Evolutionary conservation across 2,329 filamentous ascomycete species (phyloP), one percentile per base, ranked within the genome.

Genomic region (Phialemonium atrogriseum): DNA sequence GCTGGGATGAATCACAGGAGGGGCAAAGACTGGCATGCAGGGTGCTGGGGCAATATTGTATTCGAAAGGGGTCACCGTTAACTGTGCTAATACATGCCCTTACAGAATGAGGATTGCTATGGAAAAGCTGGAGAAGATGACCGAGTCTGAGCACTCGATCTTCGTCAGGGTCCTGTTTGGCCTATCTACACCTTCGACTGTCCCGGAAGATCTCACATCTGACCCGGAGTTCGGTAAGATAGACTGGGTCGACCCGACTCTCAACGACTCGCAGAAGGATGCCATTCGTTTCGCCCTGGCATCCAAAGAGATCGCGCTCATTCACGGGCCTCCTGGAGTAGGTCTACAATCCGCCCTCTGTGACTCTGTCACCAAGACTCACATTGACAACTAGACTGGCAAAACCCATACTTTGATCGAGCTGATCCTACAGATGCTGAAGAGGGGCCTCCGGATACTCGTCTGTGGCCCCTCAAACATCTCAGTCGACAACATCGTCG

Each of bases 391-490:
- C 15, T n/a, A 79, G 66, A 98, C 91, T 0, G 91, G 91, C 29
- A 98, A 98, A 57, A 98, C 91, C 0, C 89, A 96, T 52, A 96
- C 91, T 0, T 62, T 98, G 23, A 89, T 98, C 37, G 91, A 98
- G 56, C 68, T 98, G 10, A 94, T 98, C 38, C 67, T 93, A n/a
- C 91, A 98, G 51, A 64, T 96, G 45, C 66, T 93, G 33, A 80
- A 79, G 50, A 73, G 75, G 15, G 72, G 77, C 20, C 70, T 80
- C 33, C 76, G 87, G 2, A 67, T 96, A 9, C 68, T 96, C 2
- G 89, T 96, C n/a, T 96, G 91, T 48, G 91, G 89, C 0, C 91
- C 91, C 0, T 94, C 86, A 18, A 98, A 98, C 53, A 88, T 98
- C 45, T 91, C 86, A 1, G 91, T 98, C 1, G 91, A 98, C 68